Evolutionary conservation across 768 basidiomycete genomes (phyloP).

Genomic region (Boletus sp.): DNA sequence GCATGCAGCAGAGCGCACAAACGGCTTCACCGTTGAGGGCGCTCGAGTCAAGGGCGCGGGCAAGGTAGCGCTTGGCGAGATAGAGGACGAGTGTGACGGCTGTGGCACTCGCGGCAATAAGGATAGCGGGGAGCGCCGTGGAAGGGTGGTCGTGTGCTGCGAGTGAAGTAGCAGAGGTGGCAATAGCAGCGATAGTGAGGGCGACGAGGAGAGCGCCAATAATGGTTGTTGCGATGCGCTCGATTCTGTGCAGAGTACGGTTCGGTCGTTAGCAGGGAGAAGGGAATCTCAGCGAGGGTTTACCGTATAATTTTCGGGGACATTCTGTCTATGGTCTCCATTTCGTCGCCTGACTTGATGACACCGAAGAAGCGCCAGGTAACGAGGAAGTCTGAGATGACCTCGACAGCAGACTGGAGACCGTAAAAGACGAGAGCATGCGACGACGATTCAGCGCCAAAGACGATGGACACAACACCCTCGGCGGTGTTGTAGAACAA

Average conservation of each 20-base stretch:
- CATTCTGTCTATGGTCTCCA: neutral
- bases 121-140: slow-evolving; percentile 37
- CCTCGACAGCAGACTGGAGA: slow-evolving; percentile 46
- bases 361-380: slow-evolving; percentile 42
- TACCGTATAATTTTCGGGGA: slow-evolving; percentile 15
- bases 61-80: slow-evolving; percentile 44
- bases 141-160: slow-evolving; percentile 36
- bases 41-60: slow-evolving; percentile 42
- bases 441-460: slow-evolving; percentile 44
- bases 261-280: neutral
- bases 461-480: slow-evolving; percentile 41
- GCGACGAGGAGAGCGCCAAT: slow-evolving; percentile 38
- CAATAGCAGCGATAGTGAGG: slow-evolving; percentile 38
- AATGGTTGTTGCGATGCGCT: slow-evolving; percentile 34
- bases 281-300: neutral
- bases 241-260: slow-evolving; percentile 26
- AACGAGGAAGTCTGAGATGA: slow-evolving; percentile 42
- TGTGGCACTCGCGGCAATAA: slow-evolving; percentile 41
- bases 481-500: slow-evolving; percentile 40
- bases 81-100: slow-evolving; percentile 41
- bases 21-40: slow-evolving; percentile 43
- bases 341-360: slow-evolving; percentile 34
- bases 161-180: slow-evolving; percentile 35
- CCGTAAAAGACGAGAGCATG: slow-evolving; percentile 47
- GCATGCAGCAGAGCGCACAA: slow-evolving; percentile 42